phyloP scores from a whole-genome alignment of 495 filamentous ascomycete genomes.

The Podospora bellae-mahoneyi region DNA sequence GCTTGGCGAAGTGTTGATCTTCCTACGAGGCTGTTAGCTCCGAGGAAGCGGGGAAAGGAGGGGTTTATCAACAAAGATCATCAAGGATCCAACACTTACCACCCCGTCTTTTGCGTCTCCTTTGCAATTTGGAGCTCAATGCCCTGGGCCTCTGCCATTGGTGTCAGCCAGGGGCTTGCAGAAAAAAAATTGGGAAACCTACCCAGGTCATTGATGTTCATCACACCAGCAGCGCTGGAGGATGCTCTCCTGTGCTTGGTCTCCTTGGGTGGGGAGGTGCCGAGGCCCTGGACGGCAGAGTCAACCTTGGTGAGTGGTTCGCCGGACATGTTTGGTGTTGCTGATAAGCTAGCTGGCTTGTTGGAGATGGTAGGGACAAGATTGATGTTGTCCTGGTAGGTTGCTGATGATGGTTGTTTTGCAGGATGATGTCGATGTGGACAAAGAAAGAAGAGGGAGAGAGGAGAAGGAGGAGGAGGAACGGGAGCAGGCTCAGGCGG shows the following conservation, averaged over 20 bases:
- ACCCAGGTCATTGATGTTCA: conserved; percentile 86
- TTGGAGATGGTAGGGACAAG: not conserved
- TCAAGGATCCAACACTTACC: conserved; percentile 57
- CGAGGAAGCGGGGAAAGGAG: conserved; percentile 8
- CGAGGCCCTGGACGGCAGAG: conserved; percentile 76
- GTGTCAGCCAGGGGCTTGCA: conserved; percentile 6
- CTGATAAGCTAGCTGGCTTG: conserved; percentile 5
- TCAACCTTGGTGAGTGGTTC: conserved; percentile 79
- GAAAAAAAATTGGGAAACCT: conserved; percentile 30
- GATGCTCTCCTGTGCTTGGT: conserved; percentile 62
- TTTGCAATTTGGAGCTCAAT: conserved; percentile 74
- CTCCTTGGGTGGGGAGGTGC: conserved; percentile 63
- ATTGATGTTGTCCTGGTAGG: conserved; percentile 1
- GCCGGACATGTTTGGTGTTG: conserved; percentile 48
- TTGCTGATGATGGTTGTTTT: conserved; percentile 11
- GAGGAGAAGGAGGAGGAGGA: conserved; percentile 19
- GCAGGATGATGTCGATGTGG: conserved; percentile 20
- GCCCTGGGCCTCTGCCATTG: conserved; percentile 61
- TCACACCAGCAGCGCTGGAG: conserved; percentile 63
- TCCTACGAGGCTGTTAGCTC: conserved; percentile 53
- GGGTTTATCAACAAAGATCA: not conserved
- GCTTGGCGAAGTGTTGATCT: conserved; percentile 78
- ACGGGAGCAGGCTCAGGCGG: conserved; percentile 12
- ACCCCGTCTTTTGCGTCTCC: conserved; percentile 86
- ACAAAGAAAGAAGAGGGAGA: conserved; percentile 24